Evolutionary conservation across 176 grass and related monocot species (phyloP).

Genomic region (Oryza glaberrima): DNA sequence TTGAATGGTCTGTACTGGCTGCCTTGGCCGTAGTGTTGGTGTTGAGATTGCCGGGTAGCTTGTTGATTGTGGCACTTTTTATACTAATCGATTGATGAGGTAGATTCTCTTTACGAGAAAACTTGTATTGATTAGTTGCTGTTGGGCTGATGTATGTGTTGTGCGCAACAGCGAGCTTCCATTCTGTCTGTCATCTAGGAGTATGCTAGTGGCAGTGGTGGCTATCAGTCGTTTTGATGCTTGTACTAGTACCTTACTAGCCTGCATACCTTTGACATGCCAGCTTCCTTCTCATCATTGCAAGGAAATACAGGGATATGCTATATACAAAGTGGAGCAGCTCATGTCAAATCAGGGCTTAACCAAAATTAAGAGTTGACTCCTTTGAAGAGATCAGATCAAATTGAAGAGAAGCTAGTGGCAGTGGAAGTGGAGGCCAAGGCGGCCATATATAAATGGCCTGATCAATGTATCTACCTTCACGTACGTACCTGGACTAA

Average conservation of each 20-base stretch:
- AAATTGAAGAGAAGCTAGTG: no score
- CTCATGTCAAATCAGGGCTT: slow-evolving; percentile 1
- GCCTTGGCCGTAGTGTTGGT: not conserved
- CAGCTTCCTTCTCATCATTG: not conserved
- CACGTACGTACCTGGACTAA: no score
- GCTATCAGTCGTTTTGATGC: not conserved
- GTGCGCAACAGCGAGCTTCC: slow-evolving; percentile 32
- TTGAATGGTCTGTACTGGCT: slow-evolving; percentile 18
- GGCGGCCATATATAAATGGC: no score
- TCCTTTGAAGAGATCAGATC: not conserved
- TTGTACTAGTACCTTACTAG: not conserved
- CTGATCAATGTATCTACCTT: no score
- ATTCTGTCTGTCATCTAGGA: not conserved
- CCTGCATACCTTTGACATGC: not conserved
- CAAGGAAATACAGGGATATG: not conserved
- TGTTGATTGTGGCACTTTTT: slow-evolving; percentile 9
- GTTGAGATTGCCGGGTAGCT: slow-evolving; percentile 5
- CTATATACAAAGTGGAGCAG: not conserved
- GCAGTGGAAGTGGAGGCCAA: no score
- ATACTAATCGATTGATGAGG: slow-evolving; percentile 2
- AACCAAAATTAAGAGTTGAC: slow-evolving; percentile 29
- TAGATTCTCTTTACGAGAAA: not conserved
- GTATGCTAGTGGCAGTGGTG: not conserved
- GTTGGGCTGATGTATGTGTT: not conserved
- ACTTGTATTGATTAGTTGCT: slow-evolving; percentile 8